A percentile compares a stretch with the other conserved stretches of the same genome.
Evolutionary conservation across 495 filamentous ascomycete species (phyloP).

Genomic region (Extremus antarcticus): DNA sequence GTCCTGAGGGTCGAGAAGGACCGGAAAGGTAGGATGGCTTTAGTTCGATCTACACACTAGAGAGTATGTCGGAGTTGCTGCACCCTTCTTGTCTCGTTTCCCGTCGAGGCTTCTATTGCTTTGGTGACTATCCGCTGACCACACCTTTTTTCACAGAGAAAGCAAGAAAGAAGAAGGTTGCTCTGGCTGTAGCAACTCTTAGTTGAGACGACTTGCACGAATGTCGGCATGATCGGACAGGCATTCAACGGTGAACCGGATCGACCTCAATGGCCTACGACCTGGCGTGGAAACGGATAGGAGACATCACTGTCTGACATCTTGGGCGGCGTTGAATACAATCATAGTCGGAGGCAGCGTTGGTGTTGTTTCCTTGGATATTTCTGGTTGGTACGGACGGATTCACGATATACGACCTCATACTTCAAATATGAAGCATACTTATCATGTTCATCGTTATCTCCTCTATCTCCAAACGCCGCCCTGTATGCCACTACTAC

Average conservation of each 20-base stretch:
- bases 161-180: not conserved
- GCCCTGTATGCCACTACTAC: no score
- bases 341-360: not conserved
- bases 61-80: slow-evolving; percentile 27
- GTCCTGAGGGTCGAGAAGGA: slow-evolving; percentile 64
- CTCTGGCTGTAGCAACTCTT: not conserved
- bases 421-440: no score
- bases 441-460: not conserved
- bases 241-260: not conserved
- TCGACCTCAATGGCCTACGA: no score
- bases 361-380: not conserved
- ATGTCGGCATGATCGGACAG: not conserved
- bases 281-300: not conserved
- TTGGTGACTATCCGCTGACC: not conserved
- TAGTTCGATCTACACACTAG: slow-evolving; percentile 45
- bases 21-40: slow-evolving; percentile 74
- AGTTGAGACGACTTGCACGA: not conserved
- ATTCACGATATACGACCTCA: not conserved
- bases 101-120: not conserved
- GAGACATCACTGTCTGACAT: not conserved
- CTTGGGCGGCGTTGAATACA: not conserved
- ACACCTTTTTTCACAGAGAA: not conserved
- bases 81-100: not conserved
- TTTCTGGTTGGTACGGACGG: not conserved
- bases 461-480: not conserved